Percentiles rank a stretch among this genome's conserved stretches.
These are phyloP conservation scores for Chlamydomonas eustigma DNA, from an alignment of 139 green algal species.

Conservation along the genomic window DNA sequence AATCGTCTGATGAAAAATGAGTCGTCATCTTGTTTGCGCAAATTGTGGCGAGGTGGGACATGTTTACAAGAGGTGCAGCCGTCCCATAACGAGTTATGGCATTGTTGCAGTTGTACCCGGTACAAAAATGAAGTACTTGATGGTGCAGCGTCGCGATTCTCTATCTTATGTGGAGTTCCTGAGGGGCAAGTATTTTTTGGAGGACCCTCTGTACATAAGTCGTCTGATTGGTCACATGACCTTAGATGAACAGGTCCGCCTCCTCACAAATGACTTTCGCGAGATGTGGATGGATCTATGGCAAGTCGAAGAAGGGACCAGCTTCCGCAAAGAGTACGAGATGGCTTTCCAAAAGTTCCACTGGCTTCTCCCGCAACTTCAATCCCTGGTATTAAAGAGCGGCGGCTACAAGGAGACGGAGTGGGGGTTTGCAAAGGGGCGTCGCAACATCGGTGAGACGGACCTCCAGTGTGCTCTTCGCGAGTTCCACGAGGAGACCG, in stretches of 20 bases:
- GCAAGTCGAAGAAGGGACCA: not conserved
- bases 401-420: not conserved
- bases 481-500: conserved; percentile 23
- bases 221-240: conserved; percentile 18
- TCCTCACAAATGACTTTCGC: not conserved
- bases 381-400: not conserved
- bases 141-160: conserved; percentile 26
- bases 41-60: conserved; percentile 18
- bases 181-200: conserved; percentile 7
- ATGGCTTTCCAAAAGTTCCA: not conserved
- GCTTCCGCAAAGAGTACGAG: not conserved
- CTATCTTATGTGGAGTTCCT: conserved; percentile 21
- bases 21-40: too few species aligned
- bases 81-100: conserved; percentile 16
- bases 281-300: conserved; percentile 8
- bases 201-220: conserved; percentile 1
- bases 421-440: conserved; percentile 28
- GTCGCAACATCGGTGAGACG: conserved; percentile 23
- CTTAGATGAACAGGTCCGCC: not conserved
- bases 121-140: conserved; percentile 2
- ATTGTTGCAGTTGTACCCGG: not conserved
- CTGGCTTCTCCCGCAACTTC: too few species aligned
- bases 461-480: conserved; percentile 16
- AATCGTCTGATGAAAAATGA: too few species aligned
- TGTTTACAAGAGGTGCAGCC: conserved; percentile 14